These are phyloP conservation scores for Paracamarosporium sp. DNA, from an alignment of 2,329 filamentous ascomycete genomes.

Conservation along the genomic window DNA sequence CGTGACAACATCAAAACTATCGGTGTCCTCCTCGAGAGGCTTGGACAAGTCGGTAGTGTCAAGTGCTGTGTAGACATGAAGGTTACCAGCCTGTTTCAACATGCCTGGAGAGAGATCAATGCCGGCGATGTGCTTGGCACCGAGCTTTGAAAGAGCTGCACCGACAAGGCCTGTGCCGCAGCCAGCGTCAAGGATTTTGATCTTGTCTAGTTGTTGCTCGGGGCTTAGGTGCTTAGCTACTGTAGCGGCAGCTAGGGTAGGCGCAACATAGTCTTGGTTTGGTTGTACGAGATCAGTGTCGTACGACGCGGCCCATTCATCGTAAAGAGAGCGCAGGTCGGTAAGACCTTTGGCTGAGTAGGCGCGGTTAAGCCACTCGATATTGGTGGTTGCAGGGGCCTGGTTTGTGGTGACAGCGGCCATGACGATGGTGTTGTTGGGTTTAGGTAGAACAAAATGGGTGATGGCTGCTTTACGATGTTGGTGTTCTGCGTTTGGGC, in stretches of 20 bases:
- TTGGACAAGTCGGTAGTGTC: constrained; percentile 55
- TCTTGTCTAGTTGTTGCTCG: not conserved
- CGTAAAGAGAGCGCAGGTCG: constrained; percentile 49
- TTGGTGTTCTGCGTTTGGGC: not conserved
- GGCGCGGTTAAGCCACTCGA: constrained; percentile 18
- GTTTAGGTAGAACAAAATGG: not conserved
- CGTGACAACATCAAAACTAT: constrained; percentile 56
- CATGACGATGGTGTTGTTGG: constrained; percentile 1
- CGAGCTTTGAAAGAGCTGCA: constrained; percentile 50
- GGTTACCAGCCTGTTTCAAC: constrained; percentile 50
- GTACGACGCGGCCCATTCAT: constrained; percentile 53
- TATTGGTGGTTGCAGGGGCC: constrained; percentile 14
- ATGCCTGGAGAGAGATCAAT: constrained; percentile 60
- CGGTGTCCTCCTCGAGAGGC: constrained; percentile 46
- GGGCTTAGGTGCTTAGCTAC: constrained; percentile 10
- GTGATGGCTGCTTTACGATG: constrained; percentile 5
- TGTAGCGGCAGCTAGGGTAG: constrained; percentile 38
- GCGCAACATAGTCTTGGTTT: constrained; percentile 50
- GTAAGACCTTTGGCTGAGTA: constrained; percentile 13
- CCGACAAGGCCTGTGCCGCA: constrained; percentile 63
- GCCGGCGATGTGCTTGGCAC: constrained; percentile 56
- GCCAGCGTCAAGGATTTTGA: constrained; percentile 58
- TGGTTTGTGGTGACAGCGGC: constrained; percentile 13
- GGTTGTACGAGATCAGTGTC: constrained; percentile 44
- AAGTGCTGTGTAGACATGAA: constrained; percentile 55